Percentiles rank a stretch among this genome's conserved stretches.
Conservation (phyloP, 1,139 yeast genomes). For the Candida sp. region DNA sequence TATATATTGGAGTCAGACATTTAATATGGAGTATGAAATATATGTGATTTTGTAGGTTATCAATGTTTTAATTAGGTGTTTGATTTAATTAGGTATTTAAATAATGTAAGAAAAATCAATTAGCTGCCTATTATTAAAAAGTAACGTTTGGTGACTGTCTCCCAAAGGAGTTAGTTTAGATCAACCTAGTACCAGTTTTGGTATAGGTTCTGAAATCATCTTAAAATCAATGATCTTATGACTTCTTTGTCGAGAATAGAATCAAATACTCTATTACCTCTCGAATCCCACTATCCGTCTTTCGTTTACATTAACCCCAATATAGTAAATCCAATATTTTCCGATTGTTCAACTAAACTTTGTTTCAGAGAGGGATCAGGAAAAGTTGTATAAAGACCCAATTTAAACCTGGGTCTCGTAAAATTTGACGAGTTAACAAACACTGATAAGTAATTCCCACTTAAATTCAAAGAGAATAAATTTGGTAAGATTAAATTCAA, state of each 20-base stretch:
- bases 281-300: no score
- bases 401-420: background rate
- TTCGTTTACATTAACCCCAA: background rate
- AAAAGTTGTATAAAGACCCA: background rate
- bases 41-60: background rate
- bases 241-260: no score
- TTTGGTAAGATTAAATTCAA: background rate
- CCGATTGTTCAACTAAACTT: background rate
- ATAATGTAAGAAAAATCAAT: background rate
- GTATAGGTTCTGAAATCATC: no score
- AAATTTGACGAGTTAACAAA: background rate
- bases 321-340: background rate
- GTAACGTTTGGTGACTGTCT: no score
- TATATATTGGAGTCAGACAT: no score
- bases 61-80: background rate
- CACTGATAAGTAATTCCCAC: background rate
- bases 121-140: no score
- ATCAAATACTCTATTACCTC: no score
- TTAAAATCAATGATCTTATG: no score
- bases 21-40: no score
- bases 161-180: no score
- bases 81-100: background rate
- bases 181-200: no score
- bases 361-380: background rate
- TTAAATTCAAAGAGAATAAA: background rate